Base-by-base conservation (phyloP, 2,329 filamentous ascomycete genomes). In the Epichloe aotearoae region DNA sequence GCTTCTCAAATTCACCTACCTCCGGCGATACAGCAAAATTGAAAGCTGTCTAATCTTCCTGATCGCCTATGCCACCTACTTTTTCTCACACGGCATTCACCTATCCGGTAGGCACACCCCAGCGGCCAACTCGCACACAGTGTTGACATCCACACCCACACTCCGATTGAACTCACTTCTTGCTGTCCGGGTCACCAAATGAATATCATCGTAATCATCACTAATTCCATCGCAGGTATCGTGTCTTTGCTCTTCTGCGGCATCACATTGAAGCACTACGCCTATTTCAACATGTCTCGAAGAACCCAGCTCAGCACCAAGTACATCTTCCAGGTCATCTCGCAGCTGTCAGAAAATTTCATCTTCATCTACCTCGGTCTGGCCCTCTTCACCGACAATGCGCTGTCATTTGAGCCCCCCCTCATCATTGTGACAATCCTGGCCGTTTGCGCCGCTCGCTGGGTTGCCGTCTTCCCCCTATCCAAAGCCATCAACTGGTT, bases 221-320 rank as follows among this genome's bases (percentile, higher is more conserved):
- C 42, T 33, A 1, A 34, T 17, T 20, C n/a, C 17, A 4, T 8
- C 34, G 39, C 26, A 93, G 88, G 90, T 58, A 98, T 98, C 61
- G 93, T 98, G 58, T 95, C 93, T 23, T 74, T 98, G 52, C 75
- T 98, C 2, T 98, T 98, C 73, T 98, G 93, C 67, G 93, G 93
- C 50, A 98, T 98, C 59, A 97, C 93, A 11, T 74, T 98, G 56
- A 98, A 98, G 69, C 93, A 98, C 66, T 98, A 98, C 63, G 93
- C 93, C 55, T 98, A 98, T 71, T 96, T 97, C 76, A 98, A 98
- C 73, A 98, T 98, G 93, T 98, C 93, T 33, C 83, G 93, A 46
- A 84, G 93, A 55, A 97, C 93, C 1, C 93, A 98, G 66, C 82
- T 98, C 55, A 95, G 93, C 15, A 98, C 93, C 49, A 98, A 98